Conservation (phyloP, 768 basidiomycete genomes). For the Podaxis sp. region DNA sequence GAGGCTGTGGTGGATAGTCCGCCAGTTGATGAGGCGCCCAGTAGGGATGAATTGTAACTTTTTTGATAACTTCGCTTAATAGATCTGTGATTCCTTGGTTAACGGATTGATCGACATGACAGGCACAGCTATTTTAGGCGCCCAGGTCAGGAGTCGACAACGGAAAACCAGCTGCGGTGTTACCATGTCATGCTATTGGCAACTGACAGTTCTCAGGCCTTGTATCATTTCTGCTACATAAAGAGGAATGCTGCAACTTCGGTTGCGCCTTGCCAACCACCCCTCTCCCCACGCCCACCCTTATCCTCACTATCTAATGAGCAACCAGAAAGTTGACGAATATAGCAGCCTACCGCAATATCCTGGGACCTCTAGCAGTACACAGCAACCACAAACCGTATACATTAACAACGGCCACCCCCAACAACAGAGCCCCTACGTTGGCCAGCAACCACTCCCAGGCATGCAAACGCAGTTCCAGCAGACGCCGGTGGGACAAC, state of each 20-base stretch:
- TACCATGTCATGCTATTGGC: neutral
- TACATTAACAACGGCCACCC: neutral
- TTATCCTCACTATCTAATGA: neutral
- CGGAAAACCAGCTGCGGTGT: neutral
- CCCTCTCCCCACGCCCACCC: neutral
- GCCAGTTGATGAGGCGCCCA: neutral
- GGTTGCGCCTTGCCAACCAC: neutral
- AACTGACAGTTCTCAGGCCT: neutral
- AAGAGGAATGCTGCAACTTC: neutral
- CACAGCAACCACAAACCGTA: neutral
- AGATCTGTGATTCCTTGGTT: conserved; percentile 1
- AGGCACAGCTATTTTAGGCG: neutral
- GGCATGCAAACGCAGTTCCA: neutral
- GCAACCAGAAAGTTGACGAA: neutral
- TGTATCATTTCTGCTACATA: neutral
- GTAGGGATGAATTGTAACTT: conserved; percentile 9
- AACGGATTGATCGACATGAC: neutral
- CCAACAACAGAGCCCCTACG: neutral
- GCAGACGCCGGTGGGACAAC: conserved; percentile 3
- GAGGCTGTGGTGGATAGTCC: neutral
- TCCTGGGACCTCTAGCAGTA: neutral
- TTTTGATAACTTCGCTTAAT: neutral
- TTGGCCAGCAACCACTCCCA: conserved; percentile 3
- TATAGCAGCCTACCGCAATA: neutral
- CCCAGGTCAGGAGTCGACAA: neutral